Evolutionary conservation across 2,329 filamentous ascomycete genomes (phyloP).

Genomic region (Trichoderma simmonsii): DNA sequence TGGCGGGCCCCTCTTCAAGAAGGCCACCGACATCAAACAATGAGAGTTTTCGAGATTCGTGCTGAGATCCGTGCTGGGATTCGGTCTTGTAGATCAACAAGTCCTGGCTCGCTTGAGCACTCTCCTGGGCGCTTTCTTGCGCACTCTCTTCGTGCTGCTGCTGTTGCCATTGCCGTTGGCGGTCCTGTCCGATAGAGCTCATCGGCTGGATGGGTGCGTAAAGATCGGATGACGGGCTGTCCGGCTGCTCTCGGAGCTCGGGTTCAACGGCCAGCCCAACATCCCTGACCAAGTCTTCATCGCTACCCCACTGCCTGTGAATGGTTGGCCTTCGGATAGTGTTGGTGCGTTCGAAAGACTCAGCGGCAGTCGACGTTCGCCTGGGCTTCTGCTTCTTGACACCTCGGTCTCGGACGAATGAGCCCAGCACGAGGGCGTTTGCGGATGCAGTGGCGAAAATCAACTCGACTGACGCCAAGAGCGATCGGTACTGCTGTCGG

Average conservation of each 20-base stretch:
- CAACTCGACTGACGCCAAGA: slow-evolving; percentile 86
- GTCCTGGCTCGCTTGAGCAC: slow-evolving; percentile 42
- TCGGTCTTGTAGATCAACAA: slow-evolving; percentile 33
- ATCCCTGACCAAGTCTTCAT: slow-evolving; percentile 82
- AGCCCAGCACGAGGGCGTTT: slow-evolving; percentile 86
- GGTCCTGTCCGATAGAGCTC: slow-evolving; percentile 35
- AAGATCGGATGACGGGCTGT: slow-evolving; percentile 27
- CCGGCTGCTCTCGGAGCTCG: slow-evolving; percentile 43
- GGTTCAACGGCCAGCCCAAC: slow-evolving; percentile 67
- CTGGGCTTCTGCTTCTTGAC: slow-evolving; percentile 86
- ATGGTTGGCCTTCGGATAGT: slow-evolving; percentile 47
- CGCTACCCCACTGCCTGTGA: slow-evolving; percentile 76
- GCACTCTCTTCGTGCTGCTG: slow-evolving; percentile 29
- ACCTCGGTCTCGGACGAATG: slow-evolving; percentile 86
- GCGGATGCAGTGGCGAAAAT: slow-evolving; percentile 83
- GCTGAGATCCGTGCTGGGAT: slow-evolving; percentile 20
- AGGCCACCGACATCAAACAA: slow-evolving; percentile 85
- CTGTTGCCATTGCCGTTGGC: slow-evolving; percentile 38
- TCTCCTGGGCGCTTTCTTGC: not conserved
- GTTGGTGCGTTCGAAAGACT: slow-evolving; percentile 55
- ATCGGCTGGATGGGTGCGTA: slow-evolving; percentile 37
- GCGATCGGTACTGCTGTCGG: slow-evolving; percentile 79
- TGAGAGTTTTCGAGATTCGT: slow-evolving; percentile 51
- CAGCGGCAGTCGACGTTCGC: slow-evolving; percentile 53
- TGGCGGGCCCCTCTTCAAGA: slow-evolving; percentile 48